These are phyloP conservation scores for Collybiopsis confluens DNA, from an alignment of 768 basidiomycete species.

Conservation along the genomic window DNA sequence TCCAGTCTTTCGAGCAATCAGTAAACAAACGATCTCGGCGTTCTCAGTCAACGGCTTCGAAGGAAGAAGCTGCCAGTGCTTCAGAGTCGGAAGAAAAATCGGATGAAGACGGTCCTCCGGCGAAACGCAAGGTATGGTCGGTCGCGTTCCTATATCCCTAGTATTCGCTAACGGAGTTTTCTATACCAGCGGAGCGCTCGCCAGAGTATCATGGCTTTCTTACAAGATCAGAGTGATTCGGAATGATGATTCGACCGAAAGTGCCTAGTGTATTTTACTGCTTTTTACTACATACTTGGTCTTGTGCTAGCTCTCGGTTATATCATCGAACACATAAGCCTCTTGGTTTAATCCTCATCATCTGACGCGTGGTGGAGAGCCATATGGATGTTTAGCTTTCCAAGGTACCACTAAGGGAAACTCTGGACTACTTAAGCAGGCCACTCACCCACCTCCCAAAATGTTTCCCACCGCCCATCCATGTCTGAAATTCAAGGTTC, in stretches of 20 bases:
- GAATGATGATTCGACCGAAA: slow-evolving; percentile 29
- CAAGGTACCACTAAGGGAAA: too few relatives aligned
- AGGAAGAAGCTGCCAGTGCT: slow-evolving; percentile 15
- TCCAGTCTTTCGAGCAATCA: slow-evolving; percentile 61
- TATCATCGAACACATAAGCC: too few relatives aligned
- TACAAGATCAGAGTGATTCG: slow-evolving; percentile 68
- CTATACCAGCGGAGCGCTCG: slow-evolving; percentile 37
- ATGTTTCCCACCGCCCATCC: too few relatives aligned
- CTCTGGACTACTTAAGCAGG: too few relatives aligned
- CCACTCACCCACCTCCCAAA: too few relatives aligned
- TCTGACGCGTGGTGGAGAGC: too few relatives aligned
- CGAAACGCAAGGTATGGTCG: slow-evolving; percentile 37
- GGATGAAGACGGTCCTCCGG: slow-evolving; percentile 26
- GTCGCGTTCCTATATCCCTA: not conserved
- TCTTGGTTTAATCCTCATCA: too few relatives aligned
- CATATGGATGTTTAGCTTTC: too few relatives aligned
- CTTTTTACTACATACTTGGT: too few relatives aligned
- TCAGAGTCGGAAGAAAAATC: slow-evolving; percentile 20
- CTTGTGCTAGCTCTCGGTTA: too few relatives aligned
- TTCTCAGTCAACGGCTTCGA: slow-evolving; percentile 25
- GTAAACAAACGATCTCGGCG: slow-evolving; percentile 17
- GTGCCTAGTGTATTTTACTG: too few relatives aligned
- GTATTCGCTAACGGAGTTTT: not conserved
- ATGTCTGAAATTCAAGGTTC: too few relatives aligned
- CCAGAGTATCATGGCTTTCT: slow-evolving; percentile 66